A percentile compares a stretch with the other conserved stretches of the same genome.
Conservation (phyloP, 2,329 filamentous ascomycete genomes). For the Epichloe sylvatica region DNA sequence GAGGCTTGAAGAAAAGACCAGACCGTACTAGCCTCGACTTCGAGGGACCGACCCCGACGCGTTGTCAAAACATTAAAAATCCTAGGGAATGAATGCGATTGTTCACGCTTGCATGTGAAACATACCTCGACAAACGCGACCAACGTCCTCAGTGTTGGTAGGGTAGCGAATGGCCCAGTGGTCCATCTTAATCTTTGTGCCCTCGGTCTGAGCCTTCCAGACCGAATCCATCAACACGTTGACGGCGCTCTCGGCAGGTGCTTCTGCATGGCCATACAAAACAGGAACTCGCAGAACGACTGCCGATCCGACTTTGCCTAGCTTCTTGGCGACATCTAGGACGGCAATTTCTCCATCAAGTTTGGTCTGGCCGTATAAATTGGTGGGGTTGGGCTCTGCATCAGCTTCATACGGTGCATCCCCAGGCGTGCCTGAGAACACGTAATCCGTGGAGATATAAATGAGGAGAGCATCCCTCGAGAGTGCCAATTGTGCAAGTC, state of each 20-base stretch:
- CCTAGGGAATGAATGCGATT: neutral
- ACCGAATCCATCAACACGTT: conserved; percentile 68
- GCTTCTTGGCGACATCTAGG: conserved; percentile 41
- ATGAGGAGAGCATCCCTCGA: conserved; percentile 48
- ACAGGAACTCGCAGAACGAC: conserved; percentile 71
- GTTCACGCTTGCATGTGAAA: conserved; percentile 9
- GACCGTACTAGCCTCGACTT: neutral
- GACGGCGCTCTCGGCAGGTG: conserved; percentile 62
- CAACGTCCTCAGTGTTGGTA: conserved; percentile 80
- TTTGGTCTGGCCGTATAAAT: conserved; percentile 56
- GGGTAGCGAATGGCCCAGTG: conserved; percentile 76
- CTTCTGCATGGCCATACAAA: conserved; percentile 64
- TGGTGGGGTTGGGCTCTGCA: conserved; percentile 53
- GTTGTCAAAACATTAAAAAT: neutral
- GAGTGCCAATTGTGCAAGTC: conserved; percentile 53
- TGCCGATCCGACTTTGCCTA: conserved; percentile 37
- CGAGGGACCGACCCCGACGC: neutral
- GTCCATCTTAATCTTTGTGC: conserved; percentile 59
- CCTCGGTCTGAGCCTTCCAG: conserved; percentile 55
- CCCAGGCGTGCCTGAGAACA: conserved; percentile 59
- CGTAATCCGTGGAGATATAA: conserved; percentile 75
- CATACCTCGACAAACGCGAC: conserved; percentile 55
- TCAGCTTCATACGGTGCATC: conserved; percentile 68
- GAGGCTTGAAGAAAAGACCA: neutral
- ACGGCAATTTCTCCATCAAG: conserved; percentile 50